Evolutionary conservation across 2,329 filamentous ascomycete species (phyloP), one percentile per base, ranked within the genome.

Genomic region (Botrytis galanthina): DNA sequence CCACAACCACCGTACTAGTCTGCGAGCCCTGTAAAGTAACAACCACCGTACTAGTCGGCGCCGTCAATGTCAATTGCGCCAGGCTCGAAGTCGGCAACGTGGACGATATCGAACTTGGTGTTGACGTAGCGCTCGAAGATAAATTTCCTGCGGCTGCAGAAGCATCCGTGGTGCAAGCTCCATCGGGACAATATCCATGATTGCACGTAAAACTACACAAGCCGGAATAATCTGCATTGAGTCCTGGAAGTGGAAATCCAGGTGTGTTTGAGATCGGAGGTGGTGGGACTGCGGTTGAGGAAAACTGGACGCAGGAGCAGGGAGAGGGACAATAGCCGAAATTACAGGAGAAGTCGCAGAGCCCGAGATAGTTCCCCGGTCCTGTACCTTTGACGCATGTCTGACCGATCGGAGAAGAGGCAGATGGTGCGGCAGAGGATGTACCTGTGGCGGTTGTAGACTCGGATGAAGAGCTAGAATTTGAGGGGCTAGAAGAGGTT

Each of bases 161-260:
- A 32, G 26, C 2, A 68, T 59, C 18, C 2, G 70, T 72, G 1
- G 62, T 72, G 20, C 72, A 73, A 26, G 66, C 72, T 3, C 44
- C 67, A 3, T 39, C 35, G 4, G 72, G 72, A 66, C 72, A 73
- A 74, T 86, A 86, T 0, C 84, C 84, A 75, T 85, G 83, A 73
- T 82, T 83, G 60, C 84, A 86, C 8, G 83, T 81, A 75, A 82
- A 87, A 73, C 82, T 84, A 74, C 85, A 86, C 12, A 87, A 80
- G 0, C 84, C 84, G 42, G 81, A 75, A 75, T 86, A 87, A 5
- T 80, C 78, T 1, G 82, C 80, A 46, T 79, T 78, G 39, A 81
- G 75, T 1, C 81, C 82, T 0, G 79, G 73, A 0, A 81, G 68
- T 4, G 83, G 83, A 48, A 81, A 83, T 0, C 83, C 83, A 7